Percentiles rank a stretch among this genome's conserved stretches.
These are phyloP conservation scores for Colletotrichum liaoningense DNA, from an alignment of 2,329 filamentous ascomycete species.

Conservation along the genomic window DNA sequence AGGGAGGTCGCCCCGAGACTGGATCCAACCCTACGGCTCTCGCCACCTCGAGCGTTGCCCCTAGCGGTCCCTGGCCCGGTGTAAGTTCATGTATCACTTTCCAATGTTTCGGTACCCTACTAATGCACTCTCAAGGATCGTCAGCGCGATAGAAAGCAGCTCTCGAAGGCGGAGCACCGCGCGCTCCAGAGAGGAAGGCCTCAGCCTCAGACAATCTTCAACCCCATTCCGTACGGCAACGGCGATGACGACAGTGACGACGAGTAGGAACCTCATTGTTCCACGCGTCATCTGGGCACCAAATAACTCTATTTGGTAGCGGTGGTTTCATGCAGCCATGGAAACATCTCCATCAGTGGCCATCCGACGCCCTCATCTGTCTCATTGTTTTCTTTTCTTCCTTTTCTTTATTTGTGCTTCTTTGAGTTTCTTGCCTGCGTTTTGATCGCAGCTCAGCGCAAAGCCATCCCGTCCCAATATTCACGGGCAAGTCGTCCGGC, in stretches of 20 bases:
- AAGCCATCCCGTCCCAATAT: background rate
- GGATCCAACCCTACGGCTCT: background rate
- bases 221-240: background rate
- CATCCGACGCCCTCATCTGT: no score
- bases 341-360: no score
- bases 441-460: background rate
- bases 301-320: no score
- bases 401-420: background rate
- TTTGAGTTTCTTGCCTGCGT: background rate
- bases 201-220: background rate
- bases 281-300: no score
- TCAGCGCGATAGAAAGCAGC: conserved; percentile 24
- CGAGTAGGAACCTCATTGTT: background rate
- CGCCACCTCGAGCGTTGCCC: background rate
- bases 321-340: no score
- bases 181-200: conserved; percentile 15
- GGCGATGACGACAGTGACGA: conserved; percentile 4
- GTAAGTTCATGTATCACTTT: background rate
- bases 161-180: conserved; percentile 24
- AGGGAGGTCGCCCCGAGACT: background rate
- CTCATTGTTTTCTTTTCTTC: background rate
- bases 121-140: background rate
- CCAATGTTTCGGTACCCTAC: background rate
- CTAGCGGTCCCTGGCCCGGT: background rate
- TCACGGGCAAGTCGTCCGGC: background rate